Base-by-base conservation (phyloP, 176 grass and related monocot species). In the Oryza brachyantha region DNA sequence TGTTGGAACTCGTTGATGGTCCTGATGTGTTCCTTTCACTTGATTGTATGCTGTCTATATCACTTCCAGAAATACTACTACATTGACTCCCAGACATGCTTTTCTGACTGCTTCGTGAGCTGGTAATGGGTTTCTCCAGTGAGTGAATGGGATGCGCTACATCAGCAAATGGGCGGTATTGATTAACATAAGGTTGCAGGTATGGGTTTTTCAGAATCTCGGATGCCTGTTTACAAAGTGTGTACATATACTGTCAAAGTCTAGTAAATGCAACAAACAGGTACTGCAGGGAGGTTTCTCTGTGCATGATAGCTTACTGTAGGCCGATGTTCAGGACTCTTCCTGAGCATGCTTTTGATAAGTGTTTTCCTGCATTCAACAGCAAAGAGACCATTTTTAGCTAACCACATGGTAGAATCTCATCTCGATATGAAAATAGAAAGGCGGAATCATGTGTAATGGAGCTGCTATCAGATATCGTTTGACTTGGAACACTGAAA, bases 321-420 rank as follows among this genome's bases (percentile, higher is more conserved):
- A 38, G 96, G 96, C 17, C 96, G 88, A 85, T 99, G 88, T 76
- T 99, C 96, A 64, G 96, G 96, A 84, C 76, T 96, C 84, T 99
- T 99, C 77, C 96, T 93, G 55, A 99, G 59, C 96, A 99, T 93
- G 84, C 86, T 91, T 90, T 96, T 99, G 72, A 99, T 93, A 66
- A 99, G 81, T 57, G 72, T 16, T 96, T 99, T 99, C 80, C 96
- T 99, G 70, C 72, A 93, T 83, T 17, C 74, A 90, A 75, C 66
- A 64, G 63, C 17, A 68, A 70, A 66, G 54, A 50, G 22, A 70
- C 31, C 28, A 1, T 74, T 81, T 81, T 85, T 58, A 81, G 77
- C 36, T 70, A 57, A 35, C 11, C 29, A 46, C 37, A 9, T 13
- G 74, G 39, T 10, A 19, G 31, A 79, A 68, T 29, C 10, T 63